Evolutionary conservation across 2,329 filamentous ascomycete genomes (phyloP), one percentile per base, ranked within the genome.

Genomic region (Trichoderma simmonsii): DNA sequence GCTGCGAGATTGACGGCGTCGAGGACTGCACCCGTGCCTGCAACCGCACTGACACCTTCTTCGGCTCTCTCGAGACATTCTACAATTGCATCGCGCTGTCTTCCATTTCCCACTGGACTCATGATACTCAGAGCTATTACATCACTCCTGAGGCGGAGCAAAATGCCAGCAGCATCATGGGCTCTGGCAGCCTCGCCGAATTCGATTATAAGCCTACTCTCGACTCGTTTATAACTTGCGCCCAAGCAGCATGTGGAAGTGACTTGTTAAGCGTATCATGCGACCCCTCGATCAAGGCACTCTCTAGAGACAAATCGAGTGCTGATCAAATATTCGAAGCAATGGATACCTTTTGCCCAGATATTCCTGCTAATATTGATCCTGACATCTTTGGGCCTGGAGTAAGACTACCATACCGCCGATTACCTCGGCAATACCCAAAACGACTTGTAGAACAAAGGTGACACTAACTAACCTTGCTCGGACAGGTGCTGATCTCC

Each of bases 381-480:
- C 80, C 81, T 1, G 81, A 82, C 64, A 82, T 82, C 6, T 82
- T 82, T 72, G 81, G 81, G 1, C 81, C 81, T 30, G 81, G 81
- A 70, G 81, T 81, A 79, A 74, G 80, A 71, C 28, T 8, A 48
- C 32, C 18, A 48, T 28, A 24, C 12, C 39, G 32, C n/a, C 15
- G 56, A 28, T 8, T 14, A 8, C 21, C 15, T 26, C 43, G 43
- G 30, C n/a, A n/a, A 21, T 15, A 21, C 4, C 18, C 34, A 24
- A 60, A 12, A 26, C 56, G 26, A n/a, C 3, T 18, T 28, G 60
- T 62, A 56, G 59, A 26, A n/a, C 30, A n/a, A n/a, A 54, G 1
- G 28, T 18, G 28, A 11, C 7, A 30, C 54, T 59, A 56, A 77
- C 34, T 59, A 62, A 78, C 32, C 24, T 15, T 36, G n/a, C 14